These are phyloP conservation scores for Leptosphaerulina australis DNA, from an alignment of 2,329 filamentous ascomycete species.

Conservation along the genomic window DNA sequence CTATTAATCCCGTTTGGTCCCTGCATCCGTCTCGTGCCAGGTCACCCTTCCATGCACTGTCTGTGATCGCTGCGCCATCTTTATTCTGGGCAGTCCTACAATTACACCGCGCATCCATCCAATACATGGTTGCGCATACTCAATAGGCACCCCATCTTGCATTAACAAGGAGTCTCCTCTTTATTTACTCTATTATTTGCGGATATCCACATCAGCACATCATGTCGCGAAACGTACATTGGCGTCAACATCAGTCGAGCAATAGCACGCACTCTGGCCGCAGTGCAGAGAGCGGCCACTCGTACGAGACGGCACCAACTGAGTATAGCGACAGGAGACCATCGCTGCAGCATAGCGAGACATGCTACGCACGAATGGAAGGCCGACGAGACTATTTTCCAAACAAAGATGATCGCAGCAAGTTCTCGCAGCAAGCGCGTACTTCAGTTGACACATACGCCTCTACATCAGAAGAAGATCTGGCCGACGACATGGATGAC, in stretches of 20 bases:
- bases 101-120: slow-evolving; percentile 31
- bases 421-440: slow-evolving; percentile 42
- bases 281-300: slow-evolving; percentile 41
- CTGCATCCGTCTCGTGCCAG: slow-evolving; percentile 32
- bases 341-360: slow-evolving; percentile 38
- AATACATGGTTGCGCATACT: slow-evolving; percentile 23
- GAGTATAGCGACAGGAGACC: slow-evolving; percentile 43
- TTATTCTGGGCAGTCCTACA: slow-evolving; percentile 22
- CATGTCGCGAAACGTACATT: slow-evolving; percentile 45
- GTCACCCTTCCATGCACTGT: slow-evolving; percentile 37
- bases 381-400: slow-evolving; percentile 35
- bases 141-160: slow-evolving; percentile 19
- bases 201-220: slow-evolving; percentile 22
- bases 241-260: slow-evolving; percentile 43
- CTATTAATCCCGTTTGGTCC: slow-evolving; percentile 30
- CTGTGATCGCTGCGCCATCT: slow-evolving; percentile 31
- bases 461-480: slow-evolving; percentile 72
- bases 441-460: slow-evolving; percentile 80
- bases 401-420: slow-evolving; percentile 18
- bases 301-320: slow-evolving; percentile 44
- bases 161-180: slow-evolving; percentile 14
- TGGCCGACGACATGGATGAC: slow-evolving; percentile 53
- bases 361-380: slow-evolving; percentile 41
- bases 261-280: slow-evolving; percentile 39
- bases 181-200: slow-evolving; percentile 18